These are phyloP conservation scores for Cercospora zeina DNA, from an alignment of 2,329 filamentous ascomycete species.

Conservation along the genomic window DNA sequence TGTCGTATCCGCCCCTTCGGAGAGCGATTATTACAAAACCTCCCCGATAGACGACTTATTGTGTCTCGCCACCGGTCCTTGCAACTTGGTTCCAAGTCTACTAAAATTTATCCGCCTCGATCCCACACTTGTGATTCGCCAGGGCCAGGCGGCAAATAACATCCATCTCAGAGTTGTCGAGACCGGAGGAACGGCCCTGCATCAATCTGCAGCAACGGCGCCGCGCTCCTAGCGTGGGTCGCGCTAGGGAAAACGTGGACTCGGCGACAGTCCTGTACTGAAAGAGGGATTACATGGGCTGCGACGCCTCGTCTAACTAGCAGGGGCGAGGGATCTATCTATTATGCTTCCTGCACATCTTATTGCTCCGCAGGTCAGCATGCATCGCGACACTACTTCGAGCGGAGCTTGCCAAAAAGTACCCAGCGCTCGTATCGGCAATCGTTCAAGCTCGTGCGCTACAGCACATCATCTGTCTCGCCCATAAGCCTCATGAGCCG, in stretches of 20 bases:
- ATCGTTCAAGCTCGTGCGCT: conserved; percentile 6
- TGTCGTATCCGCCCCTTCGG: not conserved
- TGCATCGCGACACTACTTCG: not conserved
- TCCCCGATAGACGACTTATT: not conserved
- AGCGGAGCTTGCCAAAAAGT: conserved; percentile 2
- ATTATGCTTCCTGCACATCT: conserved; percentile 27
- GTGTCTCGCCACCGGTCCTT: not conserved
- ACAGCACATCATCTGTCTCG: not conserved
- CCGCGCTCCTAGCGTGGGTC: conserved; percentile 11
- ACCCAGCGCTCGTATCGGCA: not conserved
- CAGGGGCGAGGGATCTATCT: conserved; percentile 25
- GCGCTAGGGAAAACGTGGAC: conserved; percentile 15
- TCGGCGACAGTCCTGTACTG: not conserved
- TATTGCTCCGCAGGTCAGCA: conserved; percentile 25
- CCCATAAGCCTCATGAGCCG: not conserved
- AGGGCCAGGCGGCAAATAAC: not conserved
- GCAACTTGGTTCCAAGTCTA: conserved; percentile 1
- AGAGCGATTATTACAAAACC: not conserved
- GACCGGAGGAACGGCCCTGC: not conserved
- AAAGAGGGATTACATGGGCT: conserved; percentile 18
- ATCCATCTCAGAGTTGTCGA: conserved; percentile 1
- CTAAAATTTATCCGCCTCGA: conserved; percentile 1
- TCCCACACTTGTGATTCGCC: conserved; percentile 6
- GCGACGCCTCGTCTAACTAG: conserved; percentile 5
- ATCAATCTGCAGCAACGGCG: conserved; percentile 16